Percentiles rank a stretch among this genome's conserved stretches.
Conservation (phyloP, 2,329 filamentous ascomycete species). For the Aotearoamyces nothofagi region DNA sequence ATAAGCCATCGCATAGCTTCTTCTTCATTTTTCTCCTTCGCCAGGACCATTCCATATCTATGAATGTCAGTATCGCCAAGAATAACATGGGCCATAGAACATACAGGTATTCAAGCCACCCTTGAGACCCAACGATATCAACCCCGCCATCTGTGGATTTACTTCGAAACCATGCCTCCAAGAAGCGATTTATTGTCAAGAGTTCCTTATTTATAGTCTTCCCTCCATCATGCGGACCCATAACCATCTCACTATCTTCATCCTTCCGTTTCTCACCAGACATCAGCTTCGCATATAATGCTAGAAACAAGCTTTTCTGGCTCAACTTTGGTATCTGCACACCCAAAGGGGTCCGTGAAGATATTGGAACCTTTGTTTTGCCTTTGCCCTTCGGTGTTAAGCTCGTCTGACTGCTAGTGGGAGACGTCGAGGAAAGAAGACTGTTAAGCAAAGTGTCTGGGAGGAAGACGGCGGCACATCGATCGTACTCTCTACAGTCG, state of each 20-base stretch:
- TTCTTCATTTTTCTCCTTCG: constrained; percentile 80
- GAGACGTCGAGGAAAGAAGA: constrained; percentile 32
- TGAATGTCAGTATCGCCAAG: constrained; percentile 7
- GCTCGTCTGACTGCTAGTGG: constrained; percentile 21
- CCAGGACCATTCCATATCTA: constrained; percentile 74
- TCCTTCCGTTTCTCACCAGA: constrained; percentile 92
- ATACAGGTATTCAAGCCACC: constrained; percentile 80
- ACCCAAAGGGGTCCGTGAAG: constrained; percentile 6
- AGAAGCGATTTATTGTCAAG: constrained; percentile 53
- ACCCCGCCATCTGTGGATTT: constrained; percentile 39
- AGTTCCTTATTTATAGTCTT: constrained; percentile 77
- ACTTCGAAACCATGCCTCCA: constrained; percentile 70
- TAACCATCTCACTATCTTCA: constrained; percentile 93
- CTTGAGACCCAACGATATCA: constrained; percentile 51
- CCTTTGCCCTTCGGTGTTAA: constrained; percentile 41
- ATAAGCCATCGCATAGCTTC: constrained; percentile 79
- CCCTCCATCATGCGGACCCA: constrained; percentile 82
- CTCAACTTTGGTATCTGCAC: constrained; percentile 44
- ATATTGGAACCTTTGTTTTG: constrained; percentile 29
- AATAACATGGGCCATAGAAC: constrained; percentile 9
- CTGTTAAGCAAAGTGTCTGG: constrained; percentile 64
- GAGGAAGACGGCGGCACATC: constrained; percentile 78
- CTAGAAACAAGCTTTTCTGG: constrained; percentile 83
- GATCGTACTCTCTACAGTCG: constrained; percentile 88
- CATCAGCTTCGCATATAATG: constrained; percentile 83